Evolutionary conservation across 169 alveolate species (phyloP).

Genomic region (Pseudocohnilembus persalinus): DNA sequence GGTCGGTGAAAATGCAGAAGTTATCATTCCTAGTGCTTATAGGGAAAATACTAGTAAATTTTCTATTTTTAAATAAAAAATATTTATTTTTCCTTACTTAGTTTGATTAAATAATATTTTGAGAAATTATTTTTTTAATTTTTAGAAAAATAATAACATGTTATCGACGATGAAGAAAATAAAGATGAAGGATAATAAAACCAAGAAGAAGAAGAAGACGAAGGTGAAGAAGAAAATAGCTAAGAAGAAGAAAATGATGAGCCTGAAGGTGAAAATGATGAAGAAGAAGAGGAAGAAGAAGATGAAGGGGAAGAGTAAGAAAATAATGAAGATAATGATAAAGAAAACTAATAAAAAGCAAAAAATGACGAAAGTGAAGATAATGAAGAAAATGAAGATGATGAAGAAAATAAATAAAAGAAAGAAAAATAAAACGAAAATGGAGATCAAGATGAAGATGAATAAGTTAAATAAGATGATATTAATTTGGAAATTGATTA

Average conservation of each 20-base stretch:
- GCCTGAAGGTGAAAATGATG: not conserved
- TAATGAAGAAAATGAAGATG: not conserved
- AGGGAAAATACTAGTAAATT: too few relatives aligned
- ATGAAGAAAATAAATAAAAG: not conserved
- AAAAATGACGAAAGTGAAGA: not conserved
- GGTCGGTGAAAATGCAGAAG: not conserved
- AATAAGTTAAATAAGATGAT: not conserved
- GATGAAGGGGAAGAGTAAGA: not conserved
- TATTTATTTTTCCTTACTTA: too few relatives aligned
- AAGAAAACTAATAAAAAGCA: not conserved
- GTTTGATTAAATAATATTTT: too few relatives aligned
- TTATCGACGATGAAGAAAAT: too few relatives aligned
- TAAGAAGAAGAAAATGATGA: not conserved
- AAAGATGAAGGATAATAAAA: not conserved
- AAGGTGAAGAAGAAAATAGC: not conserved
- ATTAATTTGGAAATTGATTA: not conserved
- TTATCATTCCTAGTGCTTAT: too few relatives aligned
- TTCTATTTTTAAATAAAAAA: too few relatives aligned
- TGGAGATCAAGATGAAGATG: not conserved
- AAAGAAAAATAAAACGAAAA: not conserved
- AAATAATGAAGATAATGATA: not conserved
- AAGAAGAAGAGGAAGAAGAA: not conserved
- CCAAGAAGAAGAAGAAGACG: not conserved
- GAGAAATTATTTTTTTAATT: too few relatives aligned
- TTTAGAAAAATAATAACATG: too few relatives aligned